Evolutionary conservation across 495 filamentous ascomycete genomes (phyloP), one percentile per base, ranked within the genome.

Genomic region (Penicillium lividum): DNA sequence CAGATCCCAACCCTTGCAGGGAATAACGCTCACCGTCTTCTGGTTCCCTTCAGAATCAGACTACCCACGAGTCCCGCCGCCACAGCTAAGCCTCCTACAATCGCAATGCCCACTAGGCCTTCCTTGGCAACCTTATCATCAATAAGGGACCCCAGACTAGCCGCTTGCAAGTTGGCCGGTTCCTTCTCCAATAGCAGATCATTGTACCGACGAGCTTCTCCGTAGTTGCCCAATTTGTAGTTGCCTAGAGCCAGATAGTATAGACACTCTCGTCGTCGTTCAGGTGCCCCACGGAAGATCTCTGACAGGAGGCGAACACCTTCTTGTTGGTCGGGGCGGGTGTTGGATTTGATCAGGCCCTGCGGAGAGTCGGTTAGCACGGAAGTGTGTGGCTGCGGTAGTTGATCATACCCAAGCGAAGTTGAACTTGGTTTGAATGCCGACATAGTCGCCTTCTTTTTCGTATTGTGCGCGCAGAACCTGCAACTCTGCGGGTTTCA

Each of bases 381-480:
- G 25, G 25, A 27, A n/a, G 16, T 15, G 25, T 31, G 34, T 18
- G 7, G 33, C 30, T 30, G n/a, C 11, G 15, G 4, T 40, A 29
- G 51, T 38, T 53, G 27, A 15, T 15, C 80, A 43, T 79, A 95
- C 92, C 94, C 94, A 98, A 67, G 95, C 93, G 72, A 91, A 98
- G 84, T 98, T 98, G 84, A 98, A 98, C 73, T 97, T 98, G 46
- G 94, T 98, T 73, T 98, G 94, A 29, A 98, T 85, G 46, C 93
- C 92, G 15, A 97, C 95, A 75, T 93, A 96, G 64, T 92, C 88
- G 57, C 93, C 94, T 73, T 98, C 94, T 73, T 93, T 93, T 69
- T 97, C 92, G 73, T 93, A 98, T 74, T 98, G 94, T 53, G 89
- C 78, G 54, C 93, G 89, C 22, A 98, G 80, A 49, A 98, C 93